Evolutionary conservation across 176 grass and related monocot species (phyloP), one percentile per base, ranked within the genome.

Genomic region (Otatea glauca): DNA sequence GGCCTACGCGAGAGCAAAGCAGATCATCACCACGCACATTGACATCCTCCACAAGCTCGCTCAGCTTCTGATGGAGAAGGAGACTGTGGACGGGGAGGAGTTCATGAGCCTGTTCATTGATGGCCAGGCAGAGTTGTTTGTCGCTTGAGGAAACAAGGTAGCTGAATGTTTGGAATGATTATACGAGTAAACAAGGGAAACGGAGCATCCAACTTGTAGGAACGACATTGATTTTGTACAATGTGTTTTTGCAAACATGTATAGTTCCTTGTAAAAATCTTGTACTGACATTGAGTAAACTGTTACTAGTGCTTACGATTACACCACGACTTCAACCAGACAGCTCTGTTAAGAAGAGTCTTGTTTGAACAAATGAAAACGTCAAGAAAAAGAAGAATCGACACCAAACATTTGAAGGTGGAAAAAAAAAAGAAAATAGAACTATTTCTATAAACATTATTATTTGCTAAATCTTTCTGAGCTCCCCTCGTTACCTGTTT

Each of bases 61-160:
- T 3, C 90, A 96, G 37, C 93, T 99, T 82, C 89, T 99, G 35
- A 96, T 99, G 3, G 96, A 99, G 88, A 96, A 99, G 88, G 96
- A 99, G 86, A 91, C 91, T 0, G 96, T 99, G 35, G 96, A 99
- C 12, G 96, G 96, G 0, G 96, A 99, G 84, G 93, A 99, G 86
- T 99, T 99, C 89, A 92, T 96, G 93, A 99, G 93, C 86, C 77
- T 99, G 34, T 99, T 99, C 81, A 99, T 99, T 17, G 96, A 99
- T 4, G 93, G 96, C 45, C 86, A 99, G 39, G 93, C 96, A 3
- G 93, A 96, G 88, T 63, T 99, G 61, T 99, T 90, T 68, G 91
- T 99, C 21, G 89, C 91, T 77, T 99, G 68, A 93, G 61, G 25
- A 13, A 37, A 38, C 3, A 58, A 37, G 20, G 54, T 53, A 20